A percentile compares a stretch with the other conserved stretches of the same genome.
Evolutionary conservation across 1,284 basidiomycete species (phyloP).

Genomic region (Cronartium quercuum): DNA sequence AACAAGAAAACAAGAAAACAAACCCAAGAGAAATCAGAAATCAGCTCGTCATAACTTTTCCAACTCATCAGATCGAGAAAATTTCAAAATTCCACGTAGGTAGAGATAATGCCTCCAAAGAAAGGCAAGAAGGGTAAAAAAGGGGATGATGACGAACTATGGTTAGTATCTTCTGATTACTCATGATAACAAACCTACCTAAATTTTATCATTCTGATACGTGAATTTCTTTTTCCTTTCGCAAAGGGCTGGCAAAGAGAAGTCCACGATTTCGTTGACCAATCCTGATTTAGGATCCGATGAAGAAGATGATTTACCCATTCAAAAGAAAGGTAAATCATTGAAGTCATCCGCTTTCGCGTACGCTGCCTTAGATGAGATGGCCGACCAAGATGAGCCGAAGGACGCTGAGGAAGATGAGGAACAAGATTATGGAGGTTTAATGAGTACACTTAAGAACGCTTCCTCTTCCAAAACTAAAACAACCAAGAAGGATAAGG

Average conservation of each 20-base stretch:
- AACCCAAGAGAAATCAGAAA: too few species aligned
- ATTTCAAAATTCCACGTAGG: too few species aligned
- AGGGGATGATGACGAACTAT: constrained; percentile 23
- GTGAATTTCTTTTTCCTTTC: neutral
- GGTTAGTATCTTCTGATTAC: neutral
- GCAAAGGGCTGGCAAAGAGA: constrained; percentile 16
- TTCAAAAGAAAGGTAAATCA: neutral
- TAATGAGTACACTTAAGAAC: constrained; percentile 26
- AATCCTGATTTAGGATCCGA: neutral
- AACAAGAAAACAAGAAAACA: too few species aligned
- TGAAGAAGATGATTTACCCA: neutral
- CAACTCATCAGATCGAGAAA: too few species aligned
- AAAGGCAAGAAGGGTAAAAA: constrained; percentile 31
- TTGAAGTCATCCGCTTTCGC: constrained; percentile 5
- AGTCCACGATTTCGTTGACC: neutral
- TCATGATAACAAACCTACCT: too few species aligned
- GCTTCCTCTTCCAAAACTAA: neutral
- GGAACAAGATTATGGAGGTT: constrained; percentile 23
- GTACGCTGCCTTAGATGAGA: neutral
- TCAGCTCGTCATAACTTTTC: too few species aligned
- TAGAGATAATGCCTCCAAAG: constrained; percentile 22
- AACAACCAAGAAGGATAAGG: constrained; percentile 17
- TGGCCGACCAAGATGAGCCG: neutral
- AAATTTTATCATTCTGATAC: neutral
- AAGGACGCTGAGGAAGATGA: neutral